Base-by-base conservation (phyloP, 2,329 filamentous ascomycete species). In the Hypomyces rosellus region DNA sequence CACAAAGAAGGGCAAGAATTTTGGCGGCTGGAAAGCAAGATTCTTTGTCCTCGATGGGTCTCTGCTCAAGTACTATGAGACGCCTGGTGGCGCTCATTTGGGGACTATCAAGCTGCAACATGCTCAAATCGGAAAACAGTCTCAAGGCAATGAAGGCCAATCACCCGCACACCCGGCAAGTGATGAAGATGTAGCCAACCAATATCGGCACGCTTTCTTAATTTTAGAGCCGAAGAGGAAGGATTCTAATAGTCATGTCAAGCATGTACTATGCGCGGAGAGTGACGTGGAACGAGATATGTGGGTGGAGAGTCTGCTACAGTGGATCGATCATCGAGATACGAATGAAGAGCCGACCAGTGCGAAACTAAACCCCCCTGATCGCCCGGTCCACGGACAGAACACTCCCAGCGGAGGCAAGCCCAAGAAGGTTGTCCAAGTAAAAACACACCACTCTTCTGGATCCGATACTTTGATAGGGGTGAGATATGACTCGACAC, bases 1-100 rank as follows among this genome's bases (percentile, higher is more conserved):
- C 45, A 97, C 93, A 2, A 99, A 99, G 73, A 82, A 88, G 59
- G 93, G 93, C 45, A 99, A 99, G 75, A 97, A 97, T 63, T 99
- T 99, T 70, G 93, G 93, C 46, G 93, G 93, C 45, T 99, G 93
- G 93, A 99, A 99, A 69, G 91, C 90, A 11, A 72, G 81, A 34
- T 84, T 81, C 62, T 85, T 84, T 61, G 70, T 81, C 18, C 71
- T 82, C 12, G 78, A 82, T 47, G 78, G 80, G 0, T 77, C 78
- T n/a, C 69, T 74, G 8, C 62, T 99, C 60, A 90, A 87, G 61
- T 99, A 99, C 65, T 97, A 88, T 61, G 93, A 99, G 68, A 82
- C 86, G 2, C 90, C 89, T 3, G 91, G 92, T 45, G 93, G 93
- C 41, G 84, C 89, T 14, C 89, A 96, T 65, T 73, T 97, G 37